These are phyloP conservation scores for Capsicum rhomboideum DNA, from an alignment of 257 asterid genomes.

Conservation along the genomic window DNA sequence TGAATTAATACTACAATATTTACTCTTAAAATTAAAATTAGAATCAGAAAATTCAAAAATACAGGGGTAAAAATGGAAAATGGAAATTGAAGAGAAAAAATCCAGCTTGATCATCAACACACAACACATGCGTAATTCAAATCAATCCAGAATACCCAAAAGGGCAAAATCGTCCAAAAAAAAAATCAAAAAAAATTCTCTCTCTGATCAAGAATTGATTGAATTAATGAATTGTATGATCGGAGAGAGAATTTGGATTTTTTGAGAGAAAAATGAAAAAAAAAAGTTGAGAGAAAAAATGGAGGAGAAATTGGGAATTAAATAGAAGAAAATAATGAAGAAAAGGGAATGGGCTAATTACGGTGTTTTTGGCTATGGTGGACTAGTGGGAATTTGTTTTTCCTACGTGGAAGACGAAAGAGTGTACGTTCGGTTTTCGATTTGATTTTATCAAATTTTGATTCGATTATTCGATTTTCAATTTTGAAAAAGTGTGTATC, in stretches of 20 bases:
- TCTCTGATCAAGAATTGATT: neutral
- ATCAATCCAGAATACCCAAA: neutral
- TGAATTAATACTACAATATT: neutral
- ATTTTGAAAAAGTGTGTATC: too few relatives aligned
- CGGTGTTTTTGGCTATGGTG: neutral
- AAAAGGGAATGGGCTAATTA: neutral
- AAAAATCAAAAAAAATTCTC: neutral
- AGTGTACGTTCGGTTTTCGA: too few relatives aligned
- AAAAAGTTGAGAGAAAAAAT: too few relatives aligned
- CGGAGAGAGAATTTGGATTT: neutral
- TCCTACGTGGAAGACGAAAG: neutral
- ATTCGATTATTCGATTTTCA: too few relatives aligned
- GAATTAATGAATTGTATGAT: neutral
- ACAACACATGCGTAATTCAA: slow-evolving; percentile 1
- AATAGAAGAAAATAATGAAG: neutral
- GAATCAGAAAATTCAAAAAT: slow-evolving; percentile 10
- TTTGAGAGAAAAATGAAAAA: too few relatives aligned
- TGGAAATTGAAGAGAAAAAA: neutral
- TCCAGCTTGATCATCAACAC: neutral
- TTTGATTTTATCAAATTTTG: too few relatives aligned
- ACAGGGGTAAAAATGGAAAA: slow-evolving; percentile 4
- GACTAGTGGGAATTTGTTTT: neutral
- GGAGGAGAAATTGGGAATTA: too few relatives aligned
- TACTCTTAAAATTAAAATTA: slow-evolving; percentile 11
- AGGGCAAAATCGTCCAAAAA: neutral